These are phyloP conservation scores for Pisolithus orientalis DNA, from an alignment of 768 basidiomycete species.

Conservation along the genomic window DNA sequence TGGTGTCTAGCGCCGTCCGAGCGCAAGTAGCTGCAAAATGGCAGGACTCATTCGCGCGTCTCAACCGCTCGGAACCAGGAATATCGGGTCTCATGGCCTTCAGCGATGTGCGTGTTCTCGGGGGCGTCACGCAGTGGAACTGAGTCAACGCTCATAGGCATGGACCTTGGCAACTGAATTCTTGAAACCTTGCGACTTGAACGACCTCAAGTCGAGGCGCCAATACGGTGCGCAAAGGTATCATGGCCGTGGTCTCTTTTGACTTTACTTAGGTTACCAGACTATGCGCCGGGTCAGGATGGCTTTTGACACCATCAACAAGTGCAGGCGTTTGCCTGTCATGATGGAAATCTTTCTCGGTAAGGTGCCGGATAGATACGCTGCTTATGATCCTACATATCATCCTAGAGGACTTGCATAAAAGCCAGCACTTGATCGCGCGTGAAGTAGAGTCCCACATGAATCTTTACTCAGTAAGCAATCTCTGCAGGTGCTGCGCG, in stretches of 20 bases:
- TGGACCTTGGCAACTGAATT: slow-evolving; percentile 52
- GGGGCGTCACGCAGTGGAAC: not conserved
- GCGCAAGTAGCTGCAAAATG: slow-evolving; percentile 64
- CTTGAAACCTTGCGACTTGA: slow-evolving; percentile 50
- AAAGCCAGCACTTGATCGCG: slow-evolving; percentile 51
- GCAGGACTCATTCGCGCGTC: slow-evolving; percentile 61
- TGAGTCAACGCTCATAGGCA: slow-evolving; percentile 36
- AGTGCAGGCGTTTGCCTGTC: slow-evolving; percentile 52
- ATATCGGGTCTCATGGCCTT: slow-evolving; percentile 61
- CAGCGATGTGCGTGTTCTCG: slow-evolving; percentile 41
- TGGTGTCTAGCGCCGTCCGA: slow-evolving; percentile 59
- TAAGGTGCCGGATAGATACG: slow-evolving; percentile 23
- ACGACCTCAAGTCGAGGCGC: slow-evolving; percentile 26
- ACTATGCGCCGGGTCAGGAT: slow-evolving; percentile 43
- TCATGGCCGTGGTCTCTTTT: not conserved
- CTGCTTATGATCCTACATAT: not conserved
- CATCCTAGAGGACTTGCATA: slow-evolving; percentile 53
- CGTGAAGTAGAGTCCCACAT: slow-evolving; percentile 56
- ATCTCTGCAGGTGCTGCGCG: not conserved
- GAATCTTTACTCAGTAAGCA: slow-evolving; percentile 53
- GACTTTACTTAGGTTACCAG: slow-evolving; percentile 23
- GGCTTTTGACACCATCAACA: slow-evolving; percentile 55
- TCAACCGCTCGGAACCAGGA: slow-evolving; percentile 53
- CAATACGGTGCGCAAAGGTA: slow-evolving; percentile 20
- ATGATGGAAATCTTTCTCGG: slow-evolving; percentile 70